Percentiles rank a stretch among this genome's conserved stretches.
These are phyloP conservation scores for Ophiostoma fasciatum DNA, from an alignment of 2,329 filamentous ascomycete genomes.

Conservation along the genomic window DNA sequence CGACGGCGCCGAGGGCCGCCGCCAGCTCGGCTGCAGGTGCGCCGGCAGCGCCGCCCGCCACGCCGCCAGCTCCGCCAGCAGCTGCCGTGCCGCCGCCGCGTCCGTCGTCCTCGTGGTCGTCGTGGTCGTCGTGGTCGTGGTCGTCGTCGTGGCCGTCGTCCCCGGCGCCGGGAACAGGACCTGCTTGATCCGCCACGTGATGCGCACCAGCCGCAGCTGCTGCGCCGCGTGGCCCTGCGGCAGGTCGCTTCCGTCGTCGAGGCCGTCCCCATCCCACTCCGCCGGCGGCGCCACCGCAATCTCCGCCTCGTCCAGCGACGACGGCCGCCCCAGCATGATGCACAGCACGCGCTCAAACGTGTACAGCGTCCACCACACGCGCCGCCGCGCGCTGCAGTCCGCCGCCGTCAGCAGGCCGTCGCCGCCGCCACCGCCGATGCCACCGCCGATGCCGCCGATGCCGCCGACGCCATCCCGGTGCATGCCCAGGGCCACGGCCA, in stretches of 20 bases:
- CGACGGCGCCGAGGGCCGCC: constrained; percentile 22
- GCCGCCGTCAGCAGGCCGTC: no score
- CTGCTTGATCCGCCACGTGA: constrained; percentile 10
- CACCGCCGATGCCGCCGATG: no score
- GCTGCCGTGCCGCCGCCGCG: constrained; percentile 2
- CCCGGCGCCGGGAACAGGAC: constrained; percentile 7
- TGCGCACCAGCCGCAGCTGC: constrained; percentile 6
- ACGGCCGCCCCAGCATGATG: constrained; percentile 24
- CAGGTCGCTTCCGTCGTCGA: constrained; percentile 14
- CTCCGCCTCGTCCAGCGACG: constrained; percentile 23
- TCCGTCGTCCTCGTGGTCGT: neutral
- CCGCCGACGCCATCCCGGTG: constrained; percentile 20
- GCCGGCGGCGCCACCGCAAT: constrained; percentile 20
- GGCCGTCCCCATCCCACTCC: no score
- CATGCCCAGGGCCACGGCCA: constrained; percentile 28
- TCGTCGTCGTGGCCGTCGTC: neutral
- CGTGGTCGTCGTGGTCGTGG: no score
- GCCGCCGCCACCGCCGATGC: no score
- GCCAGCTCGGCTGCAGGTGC: constrained; percentile 24
- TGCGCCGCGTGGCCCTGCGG: constrained; percentile 5
- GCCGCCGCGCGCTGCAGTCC: constrained; percentile 18
- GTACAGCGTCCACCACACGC: constrained; percentile 21
- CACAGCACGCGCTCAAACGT: constrained; percentile 23
- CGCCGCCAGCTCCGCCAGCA: constrained; percentile 20
- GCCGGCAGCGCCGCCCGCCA: constrained; percentile 18